Evolutionary conservation across 176 grass and related monocot species (phyloP), one percentile per base, ranked within the genome.

Genomic region (Hyparrhenia diplandra): DNA sequence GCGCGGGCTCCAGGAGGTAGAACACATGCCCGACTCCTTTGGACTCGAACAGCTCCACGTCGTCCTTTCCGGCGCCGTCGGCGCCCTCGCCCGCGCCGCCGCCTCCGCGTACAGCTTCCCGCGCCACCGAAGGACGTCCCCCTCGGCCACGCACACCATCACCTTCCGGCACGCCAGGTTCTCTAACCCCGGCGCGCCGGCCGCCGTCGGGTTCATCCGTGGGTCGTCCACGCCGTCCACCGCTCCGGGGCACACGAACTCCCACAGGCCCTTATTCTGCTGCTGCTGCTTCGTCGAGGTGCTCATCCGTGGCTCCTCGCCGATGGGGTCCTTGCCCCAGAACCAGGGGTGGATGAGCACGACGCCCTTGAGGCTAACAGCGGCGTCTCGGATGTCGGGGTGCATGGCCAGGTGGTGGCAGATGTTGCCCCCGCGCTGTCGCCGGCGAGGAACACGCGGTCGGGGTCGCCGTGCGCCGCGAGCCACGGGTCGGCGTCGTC

Each of bases 401-500:
- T 55, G 89, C 73, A 75, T 83, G 75, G 89, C 81, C 57, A 84
- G 71, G 81, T 87, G 57, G 81, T 87, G 84, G 71, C 85, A 86
- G 76, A 91, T 80, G 77, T 91, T 87, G 70, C 8, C 84, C 85
- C 85, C 12, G 85, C 89, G 77, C 89, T 91, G 76, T 85, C 78
- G 2, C 85, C 85, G 31, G 73, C 76, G 2, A 87, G 66, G 81
- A 91, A 87, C 24, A 87, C 64, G 51, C 81, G 69, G 2, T 32
- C 6, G 0, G 37, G 76, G 57, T 91, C 76, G 8, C 64, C 85
- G 71, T 84, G 76, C 36, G 35, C 70, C n/a, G 85, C 71, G n/a
- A 91, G 45, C 85, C 89, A 91, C 45, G 81, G 71, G 45, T 91
- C 89, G n/a, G n/a, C n/a, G n/a, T n/a, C n/a, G n/a, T n/a, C n/a